Evolutionary conservation across 2,329 filamentous ascomycete genomes (phyloP).

Genomic region (Trichophyton simii): DNA sequence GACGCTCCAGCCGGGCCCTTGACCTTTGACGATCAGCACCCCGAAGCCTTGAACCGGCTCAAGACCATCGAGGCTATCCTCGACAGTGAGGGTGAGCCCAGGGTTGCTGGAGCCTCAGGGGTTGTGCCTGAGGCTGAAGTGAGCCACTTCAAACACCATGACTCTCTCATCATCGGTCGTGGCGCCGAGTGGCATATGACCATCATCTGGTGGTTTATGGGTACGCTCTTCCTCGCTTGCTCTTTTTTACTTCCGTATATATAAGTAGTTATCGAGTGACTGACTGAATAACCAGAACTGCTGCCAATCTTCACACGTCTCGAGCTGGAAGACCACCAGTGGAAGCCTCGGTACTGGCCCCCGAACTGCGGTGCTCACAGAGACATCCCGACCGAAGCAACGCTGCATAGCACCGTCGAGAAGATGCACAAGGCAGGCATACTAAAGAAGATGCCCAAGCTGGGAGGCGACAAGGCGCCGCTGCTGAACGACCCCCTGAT

Average conservation of each 20-base stretch:
- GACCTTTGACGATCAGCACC: conserved; percentile 13
- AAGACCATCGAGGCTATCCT: conserved; percentile 6
- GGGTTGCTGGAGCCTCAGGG: neutral
- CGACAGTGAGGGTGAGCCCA: conserved; percentile 1
- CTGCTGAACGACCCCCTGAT: conserved; percentile 11
- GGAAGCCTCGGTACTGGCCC: conserved; percentile 25
- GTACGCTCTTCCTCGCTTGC: conserved; percentile 10
- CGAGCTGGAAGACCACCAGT: conserved; percentile 25
- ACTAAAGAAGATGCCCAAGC: conserved; percentile 14
- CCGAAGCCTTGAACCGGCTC: conserved; percentile 4
- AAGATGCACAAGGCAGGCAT: conserved; percentile 18
- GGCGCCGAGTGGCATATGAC: conserved; percentile 19
- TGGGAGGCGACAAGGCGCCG: conserved; percentile 15
- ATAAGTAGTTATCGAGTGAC: too few species aligned
- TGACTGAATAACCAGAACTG: conserved; percentile 17
- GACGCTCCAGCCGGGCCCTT: conserved; percentile 16
- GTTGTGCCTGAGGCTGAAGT: neutral
- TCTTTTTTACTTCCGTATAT: neutral
- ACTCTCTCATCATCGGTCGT: conserved; percentile 23
- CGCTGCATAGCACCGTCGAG: conserved; percentile 22
- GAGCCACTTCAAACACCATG: conserved; percentile 17
- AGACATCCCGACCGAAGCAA: conserved; percentile 23
- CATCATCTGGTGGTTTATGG: conserved; percentile 26
- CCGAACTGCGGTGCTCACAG: conserved; percentile 24
- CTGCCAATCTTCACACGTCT: conserved; percentile 27